Base-by-base conservation (phyloP, 1,284 basidiomycete genomes). In the Pseudozyma hubeiensis region DNA sequence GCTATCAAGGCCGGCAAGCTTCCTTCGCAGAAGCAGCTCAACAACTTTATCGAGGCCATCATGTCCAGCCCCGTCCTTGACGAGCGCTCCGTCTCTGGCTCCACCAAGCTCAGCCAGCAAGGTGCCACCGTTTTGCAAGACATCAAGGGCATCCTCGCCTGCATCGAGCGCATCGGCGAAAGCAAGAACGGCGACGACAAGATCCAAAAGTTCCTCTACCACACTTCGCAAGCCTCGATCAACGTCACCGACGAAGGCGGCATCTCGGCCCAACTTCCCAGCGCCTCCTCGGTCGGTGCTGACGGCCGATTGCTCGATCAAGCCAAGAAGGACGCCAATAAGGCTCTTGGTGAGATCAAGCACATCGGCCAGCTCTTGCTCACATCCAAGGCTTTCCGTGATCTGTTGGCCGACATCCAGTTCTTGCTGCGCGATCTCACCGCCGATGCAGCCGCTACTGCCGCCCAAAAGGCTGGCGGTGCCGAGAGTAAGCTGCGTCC, bases 361-460 rank as follows among this genome's bases (percentile, higher is more conserved):
- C 85, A 85, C 64, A 85, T 87, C 64, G 81, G 83, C 17, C 81
- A 82, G 39, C 80, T 87, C 33, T 77, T 87, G 54, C 70, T 86
- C 68, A 87, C 86, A 61, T 85, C 85, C 62, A 75, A 81, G 64
- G 76, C 80, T 30, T 85, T 87, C 77, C 83, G 85, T 49, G 77
- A 85, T 62, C 73, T 87, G 72, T 78, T 86, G 48, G 83, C 84
- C 37, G 86, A 86, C 61, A 73, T 85, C 43, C 83, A 86, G 78
- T 80, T 82, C 76, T 74, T 86, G 54, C 75, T 85, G 45, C 81
- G 86, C 39, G 85, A 86, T 68, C 79, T 87, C 61, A 84, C 87
- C 35, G 86, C 86, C 56, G 85, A 87, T 61, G 85, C 85, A 2
- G 77, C 80, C 47, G 76, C 79, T 24, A 76, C 77, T 19, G 73